These are phyloP conservation scores for Inonotus obliquus DNA, from an alignment of 1,284 basidiomycete species.

Conservation along the genomic window DNA sequence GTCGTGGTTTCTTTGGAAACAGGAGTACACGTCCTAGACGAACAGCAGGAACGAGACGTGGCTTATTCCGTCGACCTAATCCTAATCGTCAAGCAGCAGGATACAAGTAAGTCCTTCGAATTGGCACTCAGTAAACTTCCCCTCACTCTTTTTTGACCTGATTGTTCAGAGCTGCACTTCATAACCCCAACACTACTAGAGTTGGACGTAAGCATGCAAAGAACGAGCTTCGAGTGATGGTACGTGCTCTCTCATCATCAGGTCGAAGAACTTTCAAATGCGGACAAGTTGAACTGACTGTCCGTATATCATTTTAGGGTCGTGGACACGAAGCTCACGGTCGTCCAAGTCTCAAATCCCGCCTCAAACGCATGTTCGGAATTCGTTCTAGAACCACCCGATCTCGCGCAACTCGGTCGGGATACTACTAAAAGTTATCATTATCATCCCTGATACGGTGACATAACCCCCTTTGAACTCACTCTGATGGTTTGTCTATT, in stretches of 20 bases:
- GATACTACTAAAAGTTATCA: not conserved
- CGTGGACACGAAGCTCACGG: constrained; percentile 21
- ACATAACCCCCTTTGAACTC: too few relatives aligned
- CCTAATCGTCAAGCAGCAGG: constrained; percentile 23
- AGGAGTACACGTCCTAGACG: not conserved
- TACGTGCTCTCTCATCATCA: not conserved
- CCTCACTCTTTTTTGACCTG: not conserved
- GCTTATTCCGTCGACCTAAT: constrained; percentile 19
- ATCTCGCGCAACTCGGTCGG: not conserved
- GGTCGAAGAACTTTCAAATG: not conserved
- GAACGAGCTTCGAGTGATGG: constrained; percentile 19
- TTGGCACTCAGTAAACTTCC: not conserved
- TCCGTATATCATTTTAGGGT: too few relatives aligned
- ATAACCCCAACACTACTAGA: constrained; percentile 22
- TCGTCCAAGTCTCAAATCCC: constrained; percentile 19
- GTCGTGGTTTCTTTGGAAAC: not conserved
- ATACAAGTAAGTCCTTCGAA: constrained; percentile 18
- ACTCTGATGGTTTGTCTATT: too few relatives aligned
- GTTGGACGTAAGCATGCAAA: constrained; percentile 17
- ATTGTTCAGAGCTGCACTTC: constrained; percentile 20
- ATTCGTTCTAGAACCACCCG: constrained; percentile 16
- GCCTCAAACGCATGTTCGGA: constrained; percentile 20
- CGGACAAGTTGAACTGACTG: too few relatives aligned
- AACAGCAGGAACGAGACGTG: constrained; percentile 7
- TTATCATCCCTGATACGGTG: too few relatives aligned